phyloP scores from a whole-genome alignment of 768 basidiomycete genomes.

The Kwoniella sp. region DNA sequence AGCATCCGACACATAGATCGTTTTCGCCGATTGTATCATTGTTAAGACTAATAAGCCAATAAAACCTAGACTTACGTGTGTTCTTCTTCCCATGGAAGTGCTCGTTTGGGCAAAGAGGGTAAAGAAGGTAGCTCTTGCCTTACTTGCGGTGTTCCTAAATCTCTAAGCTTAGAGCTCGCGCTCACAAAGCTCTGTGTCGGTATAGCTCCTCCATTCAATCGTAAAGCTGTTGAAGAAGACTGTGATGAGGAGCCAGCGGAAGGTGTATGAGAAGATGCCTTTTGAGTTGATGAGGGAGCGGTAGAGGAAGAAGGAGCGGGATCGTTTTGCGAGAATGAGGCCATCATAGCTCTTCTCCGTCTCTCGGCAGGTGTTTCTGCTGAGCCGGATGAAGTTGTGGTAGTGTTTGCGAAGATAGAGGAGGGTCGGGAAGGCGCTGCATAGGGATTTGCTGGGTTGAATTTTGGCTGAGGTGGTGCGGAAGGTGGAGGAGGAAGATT shows the following conservation, averaged over 20 bases:
- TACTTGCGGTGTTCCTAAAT: constrained; percentile 8
- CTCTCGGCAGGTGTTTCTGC: constrained; percentile 37
- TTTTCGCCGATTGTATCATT: not conserved
- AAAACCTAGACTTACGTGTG: constrained; percentile 26
- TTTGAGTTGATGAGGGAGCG: constrained; percentile 7
- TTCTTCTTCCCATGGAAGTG: constrained; percentile 45
- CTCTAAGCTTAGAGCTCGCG: constrained; percentile 12
- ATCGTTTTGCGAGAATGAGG: constrained; percentile 26
- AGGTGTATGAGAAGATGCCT: not conserved
- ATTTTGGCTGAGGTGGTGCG: constrained; percentile 10
- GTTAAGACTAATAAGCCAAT: not conserved
- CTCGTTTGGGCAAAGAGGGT: constrained; percentile 34
- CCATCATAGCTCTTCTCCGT: constrained; percentile 42
- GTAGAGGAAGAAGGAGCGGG: not conserved
- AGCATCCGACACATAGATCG: too few species aligned
- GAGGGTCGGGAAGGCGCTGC: constrained; percentile 5
- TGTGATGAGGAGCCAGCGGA: not conserved
- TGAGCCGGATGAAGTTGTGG: not conserved
- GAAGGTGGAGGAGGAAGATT: constrained; percentile 16
- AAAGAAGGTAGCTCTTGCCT: constrained; percentile 26
- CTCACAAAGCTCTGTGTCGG: constrained; percentile 9
- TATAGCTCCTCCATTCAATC: not conserved
- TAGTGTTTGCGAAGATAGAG: not conserved
- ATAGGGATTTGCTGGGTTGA: not conserved
- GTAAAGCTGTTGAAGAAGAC: constrained; percentile 9